A percentile compares a stretch with the other conserved stretches of the same genome.
phyloP scores from a whole-genome alignment of 805 yeast genomes.

The Schwanniomyces pseudopolymorphus region DNA sequence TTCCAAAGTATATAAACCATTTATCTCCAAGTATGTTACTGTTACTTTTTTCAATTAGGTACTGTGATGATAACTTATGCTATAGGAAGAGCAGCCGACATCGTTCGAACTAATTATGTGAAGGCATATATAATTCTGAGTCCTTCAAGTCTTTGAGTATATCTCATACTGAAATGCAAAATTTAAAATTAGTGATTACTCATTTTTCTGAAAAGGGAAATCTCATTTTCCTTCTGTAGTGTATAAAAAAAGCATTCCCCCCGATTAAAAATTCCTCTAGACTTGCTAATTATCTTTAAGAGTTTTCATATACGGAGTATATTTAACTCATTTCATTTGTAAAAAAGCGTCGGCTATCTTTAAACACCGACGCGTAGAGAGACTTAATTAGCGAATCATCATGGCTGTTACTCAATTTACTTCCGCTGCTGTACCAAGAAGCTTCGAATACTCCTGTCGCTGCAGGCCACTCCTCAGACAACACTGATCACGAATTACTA shows the following conservation, averaged over 20 bases:
- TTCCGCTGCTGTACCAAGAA: neutral
- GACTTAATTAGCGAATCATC: neutral
- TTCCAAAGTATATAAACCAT: too few relatives aligned
- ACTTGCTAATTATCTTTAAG: neutral
- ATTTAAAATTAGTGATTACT: neutral
- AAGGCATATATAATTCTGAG: conserved; percentile 4
- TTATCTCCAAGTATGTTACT: neutral
- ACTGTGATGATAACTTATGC: neutral
- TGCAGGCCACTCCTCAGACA: neutral
- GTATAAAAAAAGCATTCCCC: neutral
- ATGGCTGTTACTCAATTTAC: neutral
- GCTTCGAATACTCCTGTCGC: neutral
- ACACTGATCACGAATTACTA: neutral
- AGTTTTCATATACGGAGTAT: neutral
- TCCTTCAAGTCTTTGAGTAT: neutral
- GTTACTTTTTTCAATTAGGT: neutral
- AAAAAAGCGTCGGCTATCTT: conserved; percentile 2
- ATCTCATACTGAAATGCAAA: neutral
- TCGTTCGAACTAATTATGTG: conserved; percentile 3
- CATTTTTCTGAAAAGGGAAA: conserved; percentile 4
- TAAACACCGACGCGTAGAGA: neutral
- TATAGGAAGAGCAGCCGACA: conserved; percentile 7
- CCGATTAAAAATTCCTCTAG: neutral
- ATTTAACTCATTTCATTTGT: neutral
- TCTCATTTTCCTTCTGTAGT: neutral